phyloP scores from a whole-genome alignment of 73 alveolate genomes.

The Paramecium caudatum region DNA sequence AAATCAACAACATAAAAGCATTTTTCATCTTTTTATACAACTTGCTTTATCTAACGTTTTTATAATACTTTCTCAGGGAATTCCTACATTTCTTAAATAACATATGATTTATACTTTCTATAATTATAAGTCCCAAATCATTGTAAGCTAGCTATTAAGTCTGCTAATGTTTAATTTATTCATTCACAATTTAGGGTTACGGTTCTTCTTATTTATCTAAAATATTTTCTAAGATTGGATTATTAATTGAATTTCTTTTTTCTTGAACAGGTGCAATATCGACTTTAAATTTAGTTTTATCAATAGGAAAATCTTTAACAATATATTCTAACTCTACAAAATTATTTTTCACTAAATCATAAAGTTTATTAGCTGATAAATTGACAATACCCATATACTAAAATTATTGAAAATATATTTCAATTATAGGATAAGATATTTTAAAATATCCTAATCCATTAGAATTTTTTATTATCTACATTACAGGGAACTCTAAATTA shows the following conservation, averaged over 20 bases:
- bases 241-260: too few species aligned
- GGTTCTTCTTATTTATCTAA: too few species aligned
- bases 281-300: too few species aligned
- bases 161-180: too few species aligned
- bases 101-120: not conserved
- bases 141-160: not conserved
- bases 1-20: not conserved
- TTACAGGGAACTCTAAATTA: not conserved
- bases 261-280: too few species aligned
- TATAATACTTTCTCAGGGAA: slow-evolving; percentile 23
- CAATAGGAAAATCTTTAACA: not conserved
- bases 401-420: slow-evolving; percentile 6
- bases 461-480: not conserved
- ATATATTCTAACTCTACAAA: not conserved
- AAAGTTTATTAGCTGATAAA: not conserved
- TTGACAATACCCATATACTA: not conserved
- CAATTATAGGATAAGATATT: not conserved
- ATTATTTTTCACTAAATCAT: slow-evolving; percentile 42
- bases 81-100: not conserved
- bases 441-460: slow-evolving; percentile 52
- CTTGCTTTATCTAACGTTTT: slow-evolving; percentile 12
- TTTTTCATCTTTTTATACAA: not conserved
- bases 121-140: not conserved
- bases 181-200: not conserved
- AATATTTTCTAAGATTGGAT: too few species aligned